phyloP scores from a whole-genome alignment of 208 protist genomes.

The Acanthamoeba triangularis region DNA sequence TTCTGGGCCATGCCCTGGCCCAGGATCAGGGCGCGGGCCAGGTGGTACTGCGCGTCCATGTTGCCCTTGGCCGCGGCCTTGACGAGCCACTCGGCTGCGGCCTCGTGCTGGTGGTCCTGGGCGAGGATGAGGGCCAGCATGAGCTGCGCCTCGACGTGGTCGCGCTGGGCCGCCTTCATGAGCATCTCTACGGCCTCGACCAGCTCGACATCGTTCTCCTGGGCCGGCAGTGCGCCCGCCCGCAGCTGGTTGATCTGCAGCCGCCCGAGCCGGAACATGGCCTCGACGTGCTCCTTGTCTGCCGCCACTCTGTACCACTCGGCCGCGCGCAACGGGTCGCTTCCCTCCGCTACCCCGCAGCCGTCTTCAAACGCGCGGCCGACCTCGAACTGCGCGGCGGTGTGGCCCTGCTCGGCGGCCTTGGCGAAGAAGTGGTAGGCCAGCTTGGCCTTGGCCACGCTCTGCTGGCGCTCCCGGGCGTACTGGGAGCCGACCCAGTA shows the following conservation, averaged over 20 bases:
- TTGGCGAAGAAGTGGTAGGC: slow-evolving; percentile 17
- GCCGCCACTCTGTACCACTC: neutral
- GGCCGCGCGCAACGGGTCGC: neutral
- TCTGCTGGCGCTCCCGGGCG: neutral
- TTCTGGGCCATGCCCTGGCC: neutral
- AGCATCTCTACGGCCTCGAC: neutral
- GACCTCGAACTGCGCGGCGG: neutral
- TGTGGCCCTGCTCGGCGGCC: neutral
- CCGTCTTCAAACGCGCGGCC: neutral
- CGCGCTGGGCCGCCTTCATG: neutral
- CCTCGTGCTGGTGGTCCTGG: neutral
- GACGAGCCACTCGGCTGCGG: neutral
- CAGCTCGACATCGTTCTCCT: neutral
- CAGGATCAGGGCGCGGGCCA: neutral
- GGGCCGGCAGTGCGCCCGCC: neutral
- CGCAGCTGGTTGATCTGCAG: neutral
- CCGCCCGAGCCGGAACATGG: neutral
- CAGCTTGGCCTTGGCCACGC: slow-evolving; percentile 19
- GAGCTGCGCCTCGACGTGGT: slow-evolving; percentile 12
- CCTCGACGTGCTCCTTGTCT: neutral
- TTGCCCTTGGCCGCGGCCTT: slow-evolving; percentile 11
- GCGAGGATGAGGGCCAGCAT: neutral
- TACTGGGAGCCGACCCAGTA: slow-evolving; percentile 1
- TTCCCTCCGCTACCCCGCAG: neutral
- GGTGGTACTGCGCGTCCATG: slow-evolving; percentile 3